Percentiles rank a stretch among this genome's conserved stretches.
These are phyloP conservation scores for Vigna unguiculata DNA, from an alignment of 306 rosid genomes.

Conservation along the genomic window DNA sequence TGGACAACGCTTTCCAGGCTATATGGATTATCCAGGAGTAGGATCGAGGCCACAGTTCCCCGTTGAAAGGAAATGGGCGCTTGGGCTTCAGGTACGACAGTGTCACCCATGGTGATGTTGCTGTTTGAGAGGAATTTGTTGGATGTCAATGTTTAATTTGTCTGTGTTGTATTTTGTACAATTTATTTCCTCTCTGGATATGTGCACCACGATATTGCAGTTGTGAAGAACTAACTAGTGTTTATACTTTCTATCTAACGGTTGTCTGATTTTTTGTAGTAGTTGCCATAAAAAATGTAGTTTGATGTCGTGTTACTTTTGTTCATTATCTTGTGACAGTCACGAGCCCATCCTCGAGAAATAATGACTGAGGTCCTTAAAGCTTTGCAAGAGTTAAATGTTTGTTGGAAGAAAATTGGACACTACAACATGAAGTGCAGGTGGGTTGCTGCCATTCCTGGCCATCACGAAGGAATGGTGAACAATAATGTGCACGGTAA, in stretches of 20 bases:
- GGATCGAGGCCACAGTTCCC: constrained; percentile 72
- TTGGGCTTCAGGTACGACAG: constrained; percentile 85
- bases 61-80: constrained; percentile 93
- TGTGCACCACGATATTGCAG: constrained; percentile 1
- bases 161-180: constrained; percentile 31
- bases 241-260: background rate
- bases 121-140: constrained; percentile 33
- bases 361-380: constrained; percentile 95
- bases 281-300: constrained; percentile 19
- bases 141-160: constrained; percentile 33
- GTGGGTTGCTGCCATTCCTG: constrained; percentile 66
- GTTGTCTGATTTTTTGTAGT: background rate
- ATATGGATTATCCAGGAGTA: constrained; percentile 70
- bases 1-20: constrained; percentile 75
- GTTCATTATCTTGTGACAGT: constrained; percentile 57
- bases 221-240: background rate
- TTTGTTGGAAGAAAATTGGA: constrained; percentile 95
- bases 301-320: constrained; percentile 31
- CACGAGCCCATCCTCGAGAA: constrained; percentile 90
- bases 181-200: constrained; percentile 16
- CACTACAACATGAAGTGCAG: constrained; percentile 97
- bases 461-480: constrained; percentile 69
- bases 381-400: constrained; percentile 88
- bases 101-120: constrained; percentile 6
- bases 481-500: constrained; percentile 62